Base-by-base conservation (phyloP, 176 grass and related monocot genomes). In the Ensete ventricosum region DNA sequence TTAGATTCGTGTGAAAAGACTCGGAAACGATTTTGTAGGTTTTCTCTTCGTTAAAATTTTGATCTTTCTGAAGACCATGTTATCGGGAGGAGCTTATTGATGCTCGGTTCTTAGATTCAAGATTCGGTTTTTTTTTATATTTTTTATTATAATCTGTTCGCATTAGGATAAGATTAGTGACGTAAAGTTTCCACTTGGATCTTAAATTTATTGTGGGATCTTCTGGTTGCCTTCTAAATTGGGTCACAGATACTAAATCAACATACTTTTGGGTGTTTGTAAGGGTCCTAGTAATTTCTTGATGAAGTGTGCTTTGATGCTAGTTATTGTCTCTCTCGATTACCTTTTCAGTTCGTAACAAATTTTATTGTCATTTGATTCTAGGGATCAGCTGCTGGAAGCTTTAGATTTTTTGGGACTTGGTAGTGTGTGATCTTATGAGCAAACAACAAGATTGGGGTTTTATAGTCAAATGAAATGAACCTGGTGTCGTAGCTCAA, bases 381-480 rank as follows among this genome's bases (percentile, higher is more conserved):
- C 50, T 53, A 72, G 69, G 69, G 20, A 19, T 11, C 51, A 2
- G 22, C 17, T 23, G 57, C 16, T 51, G 43, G 27, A 51, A 52
- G 69, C 17, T 53, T 53, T 25, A 50, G 13, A 14, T 52, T 22
- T 3, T 72, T 72, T 1, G 19, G 43, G n/a, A n/a, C 24, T 72
- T 72, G 14, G 69, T 14, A 23, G 50, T 23, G 69, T 54, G 50
- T 54, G 50, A 53, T 72, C 9, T 21, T 72, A 53, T 72, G 27
- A 12, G 1, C 50, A 72, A 53, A 8, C 50, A 14, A 53, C 48
- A 54, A 21, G 20, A 21, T 53, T 21, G 69, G 48, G n/a, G 51
- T 72, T 20, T 72, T 72, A 2, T 53, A 53, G 49, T 23, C 64
- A 67, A 53, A 72, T 72, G 49, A 53, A 21, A 52, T 72, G 69